phyloP scores from a whole-genome alignment of 2,329 filamentous ascomycete genomes.

The Alternaria alternata region DNA sequence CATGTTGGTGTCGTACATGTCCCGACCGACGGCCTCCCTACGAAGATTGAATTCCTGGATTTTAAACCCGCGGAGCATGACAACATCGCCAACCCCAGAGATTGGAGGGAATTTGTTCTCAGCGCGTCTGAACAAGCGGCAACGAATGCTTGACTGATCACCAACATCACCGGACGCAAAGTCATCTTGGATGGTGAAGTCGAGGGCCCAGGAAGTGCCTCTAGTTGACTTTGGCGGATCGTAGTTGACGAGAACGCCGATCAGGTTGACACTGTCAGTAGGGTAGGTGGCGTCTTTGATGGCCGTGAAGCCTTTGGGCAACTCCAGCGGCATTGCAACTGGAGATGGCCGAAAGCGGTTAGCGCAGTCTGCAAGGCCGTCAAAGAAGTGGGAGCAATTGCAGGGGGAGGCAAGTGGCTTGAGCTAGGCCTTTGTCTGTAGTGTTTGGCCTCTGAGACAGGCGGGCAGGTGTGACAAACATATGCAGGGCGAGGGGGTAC shows the following conservation, averaged over 20 bases:
- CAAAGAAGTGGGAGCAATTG: constrained; percentile 5
- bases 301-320: constrained; percentile 53
- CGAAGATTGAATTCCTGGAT: constrained; percentile 28
- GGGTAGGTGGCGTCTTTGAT: constrained; percentile 51
- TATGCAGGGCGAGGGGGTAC: neutral
- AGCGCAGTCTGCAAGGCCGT: constrained; percentile 12
- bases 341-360: constrained; percentile 23
- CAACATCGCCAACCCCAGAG: constrained; percentile 65
- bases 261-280: constrained; percentile 61
- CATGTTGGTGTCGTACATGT: neutral
- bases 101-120: constrained; percentile 54
- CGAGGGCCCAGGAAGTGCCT: constrained; percentile 59
- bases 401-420: neutral
- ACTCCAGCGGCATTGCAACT: constrained; percentile 24
- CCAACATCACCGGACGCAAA: constrained; percentile 28
- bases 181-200: constrained; percentile 53
- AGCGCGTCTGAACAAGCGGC: constrained; percentile 36
- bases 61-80: constrained; percentile 62
- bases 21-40: constrained; percentile 17
- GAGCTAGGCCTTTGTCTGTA: neutral
- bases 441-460: neutral
- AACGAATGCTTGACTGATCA: constrained; percentile 26
- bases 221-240: constrained; percentile 61
- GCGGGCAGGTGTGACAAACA: neutral
- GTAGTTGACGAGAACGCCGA: constrained; percentile 75